Evolutionary conservation across 257 asterid species (phyloP), one percentile per base, ranked within the genome.

Genomic region (Gentiana straminea): DNA sequence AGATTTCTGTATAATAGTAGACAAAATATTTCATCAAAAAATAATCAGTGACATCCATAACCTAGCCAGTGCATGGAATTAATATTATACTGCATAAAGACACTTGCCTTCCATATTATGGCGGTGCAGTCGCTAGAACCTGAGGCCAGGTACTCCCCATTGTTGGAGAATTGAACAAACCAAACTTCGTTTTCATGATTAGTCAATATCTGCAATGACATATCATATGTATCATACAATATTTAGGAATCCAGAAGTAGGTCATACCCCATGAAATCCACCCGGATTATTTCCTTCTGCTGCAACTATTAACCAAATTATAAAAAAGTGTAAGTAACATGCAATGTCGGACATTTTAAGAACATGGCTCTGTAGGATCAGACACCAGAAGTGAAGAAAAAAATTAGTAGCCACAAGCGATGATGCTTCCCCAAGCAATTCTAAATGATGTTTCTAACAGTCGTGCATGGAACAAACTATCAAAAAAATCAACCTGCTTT

Each of bases 141-240:
- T 32, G 97, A 82, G 4, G 97, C 97, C 70, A 88, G 72, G 71
- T 77, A 83, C 44, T 80, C 81, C 60, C 97, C 95, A 50, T 71
- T 73, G 76, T 81, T 74, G 35, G 97, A 85, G 73, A 91, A 91
- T 73, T 87, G 98, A 65, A 91, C 92, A 51, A 81, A 87, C 98
- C 96, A 87, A 54, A 91, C 96, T 81, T 84, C 98, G 72, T 84
- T 77, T 60, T 63, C 80, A 75, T 86, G 94, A 68, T 62, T 61
- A 39, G 76, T 69, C 77, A 90, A 72, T 68, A 84, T 79, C 98
- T 84, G 86, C 84, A 75, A 65, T 43, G 52, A 68, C 33, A 41
- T 57, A 58, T 24, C 35, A 61, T 47, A 43, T 39, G 36, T 49
- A 60, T 35, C 55, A 54, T 34, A 56, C 67, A 60, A 41, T 10